Base-by-base conservation (phyloP, 2,329 filamentous ascomycete species). In the Fusarium coffeatum region DNA sequence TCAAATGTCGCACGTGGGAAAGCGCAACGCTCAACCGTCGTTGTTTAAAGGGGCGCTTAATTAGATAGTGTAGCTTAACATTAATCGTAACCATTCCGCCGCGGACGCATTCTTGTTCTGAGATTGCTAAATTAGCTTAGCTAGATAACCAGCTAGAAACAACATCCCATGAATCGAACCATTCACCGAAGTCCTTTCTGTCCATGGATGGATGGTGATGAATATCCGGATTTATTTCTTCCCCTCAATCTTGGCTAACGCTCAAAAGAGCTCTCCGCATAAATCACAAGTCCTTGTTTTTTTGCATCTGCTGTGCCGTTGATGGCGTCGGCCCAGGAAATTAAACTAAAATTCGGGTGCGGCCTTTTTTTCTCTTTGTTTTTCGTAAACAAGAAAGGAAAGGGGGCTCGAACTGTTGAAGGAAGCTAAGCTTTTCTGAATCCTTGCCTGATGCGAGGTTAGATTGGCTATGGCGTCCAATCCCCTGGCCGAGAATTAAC, bases 371-470 rank as follows among this genome's bases (percentile, higher is more conserved):
- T n/a, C 22, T 45, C 23, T 28, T 41, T 23, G 11, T 46, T 34
- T 27, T 40, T 34, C 34, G 49, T n/a, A 18, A 50, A 50, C 32
- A 34, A 16, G 34, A 56, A 56, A 49, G 23, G 34, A 56, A 56
- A 49, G 23, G 53, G 42, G 53, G 53, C 18, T 20, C 22, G 16
- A 20, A 54, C 40, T n/a, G 28, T 47, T 30, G 16, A 28, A 16
- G 40, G 11, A 57, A 59, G 60, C 62, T 65, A 65, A 65, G 62
- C 60, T 65, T 58, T 58, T 16, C 28, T 32, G 15, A 59, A 25
- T 34, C 61, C 40, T 46, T 56, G 40, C 32, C 15, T 37, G 53
- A 47, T 51, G 49, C 32, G 59, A 59, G 34, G 45, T 65, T 65
- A 55, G 30, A 49, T 27, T 28, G 12, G 22, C 20, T 41, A 25